Base-by-base conservation (phyloP, 164 flowering plant species). In the Vitis labrusca region DNA sequence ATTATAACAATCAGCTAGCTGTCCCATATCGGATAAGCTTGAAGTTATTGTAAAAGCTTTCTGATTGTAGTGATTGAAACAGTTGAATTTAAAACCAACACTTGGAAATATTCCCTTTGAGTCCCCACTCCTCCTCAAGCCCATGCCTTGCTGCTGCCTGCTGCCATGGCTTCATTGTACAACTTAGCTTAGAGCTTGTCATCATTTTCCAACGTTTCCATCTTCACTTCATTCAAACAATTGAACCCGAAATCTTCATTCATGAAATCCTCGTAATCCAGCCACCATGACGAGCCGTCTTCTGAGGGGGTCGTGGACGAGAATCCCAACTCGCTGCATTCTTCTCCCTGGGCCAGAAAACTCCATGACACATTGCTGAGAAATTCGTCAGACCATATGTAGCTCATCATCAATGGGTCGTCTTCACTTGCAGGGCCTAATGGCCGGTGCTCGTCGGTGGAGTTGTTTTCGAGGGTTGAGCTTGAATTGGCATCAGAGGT, bases 201-300 rank as follows among this genome's bases (percentile, higher is more conserved):
- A 15, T 12, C 23, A 56, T 50, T 51, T 8, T 50, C 62, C 60
- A 69, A 65, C 52, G 64, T 55, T 56, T 59, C 65, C 68, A 78
- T 27, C 8, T 77, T 83, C 13, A 67, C 37, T 17, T 77, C 78
- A 60, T 63, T 74, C 70, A 79, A 74, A 56, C 80, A 75, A 52
- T 75, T 80, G 3, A 81, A 68, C 14, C 80, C 89, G 58, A 84
- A 80, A 15, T 84, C 87, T 17, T 82, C 80, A 19, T 82, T 68
- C 2, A 85, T 83, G 12, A 85, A 81, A 56, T 79, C 87, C 64
- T 84, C 83, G 60, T 77, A 78, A 51, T 84, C 86, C 69, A 80
- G 58, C n/a, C 84, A 76, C 83, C 85, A 82, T 10, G 73, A 57
- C 27, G 59, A 77, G 66, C 53, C 77, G 11, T 77, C 82, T 27